phyloP scores from a whole-genome alignment of 2,329 filamentous ascomycete species.

The Rutstroemia sp. region DNA sequence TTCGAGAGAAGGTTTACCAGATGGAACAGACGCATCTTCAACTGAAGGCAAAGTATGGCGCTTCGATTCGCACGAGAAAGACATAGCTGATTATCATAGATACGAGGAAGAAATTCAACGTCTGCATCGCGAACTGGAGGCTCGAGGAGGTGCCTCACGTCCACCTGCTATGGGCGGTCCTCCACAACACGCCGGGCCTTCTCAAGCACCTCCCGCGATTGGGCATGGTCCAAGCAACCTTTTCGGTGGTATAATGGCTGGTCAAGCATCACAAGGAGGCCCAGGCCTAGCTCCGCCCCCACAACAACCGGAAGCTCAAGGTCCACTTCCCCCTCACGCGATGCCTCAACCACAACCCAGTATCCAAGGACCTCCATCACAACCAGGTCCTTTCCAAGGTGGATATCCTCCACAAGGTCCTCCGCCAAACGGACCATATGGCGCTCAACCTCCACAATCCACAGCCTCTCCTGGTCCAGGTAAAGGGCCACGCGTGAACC shows the following conservation, averaged over 20 bases:
- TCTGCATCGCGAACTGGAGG: constrained; percentile 81
- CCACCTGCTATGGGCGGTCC: constrained; percentile 66
- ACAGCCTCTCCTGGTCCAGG: constrained; percentile 82
- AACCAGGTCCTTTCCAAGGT: constrained; percentile 63
- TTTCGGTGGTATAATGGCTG: constrained; percentile 94
- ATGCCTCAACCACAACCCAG: constrained; percentile 57
- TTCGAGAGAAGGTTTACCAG: constrained; percentile 86
- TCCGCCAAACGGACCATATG: constrained; percentile 59
- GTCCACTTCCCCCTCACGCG: constrained; percentile 6
- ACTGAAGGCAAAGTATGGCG: constrained; percentile 81
- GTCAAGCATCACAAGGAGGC: constrained; percentile 72
- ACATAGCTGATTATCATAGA: constrained; percentile 39
- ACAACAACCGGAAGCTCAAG: constrained; percentile 36
- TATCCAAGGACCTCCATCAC: constrained; percentile 44
- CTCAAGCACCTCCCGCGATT: constrained; percentile 75
- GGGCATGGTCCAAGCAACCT: constrained; percentile 83
- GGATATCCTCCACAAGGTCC: constrained; percentile 40
- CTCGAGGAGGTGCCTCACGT: constrained; percentile 54
- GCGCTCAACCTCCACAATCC: constrained; percentile 72
- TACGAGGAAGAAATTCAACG: constrained; percentile 88
- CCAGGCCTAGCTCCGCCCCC: constrained; percentile 72
- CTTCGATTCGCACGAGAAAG: background rate
- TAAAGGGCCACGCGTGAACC: constrained; percentile 56
- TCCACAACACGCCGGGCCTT: constrained; percentile 69
- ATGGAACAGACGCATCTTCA: constrained; percentile 85